Conservation (phyloP, 2,329 filamentous ascomycete species). For the Elsinoe necatrix region DNA sequence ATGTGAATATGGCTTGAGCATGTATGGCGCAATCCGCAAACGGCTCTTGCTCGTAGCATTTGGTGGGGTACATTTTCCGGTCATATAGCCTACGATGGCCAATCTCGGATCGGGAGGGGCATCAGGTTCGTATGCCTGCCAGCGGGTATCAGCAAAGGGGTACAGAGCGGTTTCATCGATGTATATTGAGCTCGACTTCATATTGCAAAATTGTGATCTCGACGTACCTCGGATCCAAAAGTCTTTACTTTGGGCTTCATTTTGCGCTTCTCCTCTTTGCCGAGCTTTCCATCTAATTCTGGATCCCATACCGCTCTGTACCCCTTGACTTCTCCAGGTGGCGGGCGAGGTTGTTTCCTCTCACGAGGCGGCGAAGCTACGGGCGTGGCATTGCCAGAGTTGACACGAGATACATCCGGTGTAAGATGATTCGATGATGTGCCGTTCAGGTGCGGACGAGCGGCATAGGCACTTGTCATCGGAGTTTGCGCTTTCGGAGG, state of each 20-base stretch:
- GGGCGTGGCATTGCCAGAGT: slow-evolving; percentile 24
- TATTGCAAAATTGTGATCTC: slow-evolving; percentile 25
- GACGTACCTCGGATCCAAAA: slow-evolving; percentile 36
- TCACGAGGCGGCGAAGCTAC: slow-evolving; percentile 36
- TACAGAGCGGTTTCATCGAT: slow-evolving; percentile 30
- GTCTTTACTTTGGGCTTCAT: slow-evolving; percentile 27
- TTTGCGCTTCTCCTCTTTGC: slow-evolving; percentile 45
- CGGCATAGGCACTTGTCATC: slow-evolving; percentile 16
- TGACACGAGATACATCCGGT: slow-evolving; percentile 5
- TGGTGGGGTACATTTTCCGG: slow-evolving; percentile 39
- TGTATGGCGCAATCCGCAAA: slow-evolving; percentile 65
- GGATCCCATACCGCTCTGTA: slow-evolving; percentile 56
- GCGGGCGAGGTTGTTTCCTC: slow-evolving; percentile 42
- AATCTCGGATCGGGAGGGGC: slow-evolving; percentile 78
- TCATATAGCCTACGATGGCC: slow-evolving; percentile 53
- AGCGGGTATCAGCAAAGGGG: slow-evolving; percentile 34
- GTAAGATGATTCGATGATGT: slow-evolving; percentile 4
- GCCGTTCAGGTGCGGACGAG: slow-evolving; percentile 21
- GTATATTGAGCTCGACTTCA: slow-evolving; percentile 31
- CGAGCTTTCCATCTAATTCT: slow-evolving; percentile 50
- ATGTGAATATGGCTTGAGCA: slow-evolving; percentile 70
- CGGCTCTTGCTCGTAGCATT: slow-evolving; percentile 60
- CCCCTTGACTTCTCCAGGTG: slow-evolving; percentile 47
- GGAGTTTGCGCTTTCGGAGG: slow-evolving; percentile 52
- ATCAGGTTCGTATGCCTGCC: slow-evolving; percentile 55